A percentile compares a stretch with the other conserved stretches of the same genome.
Evolutionary conservation across 164 flowering plant genomes (phyloP).

Genomic region (Pachysandra terminalis): DNA sequence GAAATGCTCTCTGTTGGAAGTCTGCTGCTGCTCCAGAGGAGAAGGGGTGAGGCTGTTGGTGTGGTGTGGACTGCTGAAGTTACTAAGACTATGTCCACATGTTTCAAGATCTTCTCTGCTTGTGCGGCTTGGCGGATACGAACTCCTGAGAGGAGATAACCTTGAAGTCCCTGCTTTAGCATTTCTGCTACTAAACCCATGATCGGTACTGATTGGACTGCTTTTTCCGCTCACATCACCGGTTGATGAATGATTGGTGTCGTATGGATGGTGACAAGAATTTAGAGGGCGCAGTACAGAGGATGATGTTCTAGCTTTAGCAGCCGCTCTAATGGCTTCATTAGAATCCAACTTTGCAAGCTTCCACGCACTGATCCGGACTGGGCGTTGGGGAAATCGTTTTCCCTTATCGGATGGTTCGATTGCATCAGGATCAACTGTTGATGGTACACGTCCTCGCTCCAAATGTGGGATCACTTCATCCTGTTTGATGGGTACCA

Average conservation of each 20-base stretch:
- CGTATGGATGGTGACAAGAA: constrained; percentile 50
- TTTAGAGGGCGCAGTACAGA: constrained; percentile 80
- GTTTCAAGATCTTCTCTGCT: constrained; percentile 74
- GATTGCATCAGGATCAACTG: constrained; percentile 82
- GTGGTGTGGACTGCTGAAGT: constrained; percentile 64
- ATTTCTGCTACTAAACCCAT: constrained; percentile 30
- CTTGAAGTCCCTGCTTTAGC: constrained; percentile 34
- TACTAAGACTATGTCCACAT: constrained; percentile 50
- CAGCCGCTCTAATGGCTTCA: constrained; percentile 85
- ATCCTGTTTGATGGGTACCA: constrained; percentile 44
- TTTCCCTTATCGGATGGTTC: constrained; percentile 54
- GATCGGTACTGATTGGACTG: constrained; percentile 58
- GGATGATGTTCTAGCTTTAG: constrained; percentile 92
- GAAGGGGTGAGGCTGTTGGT: constrained; percentile 37
- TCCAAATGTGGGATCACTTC: constrained; percentile 87
- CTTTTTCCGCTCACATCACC: constrained; percentile 61
- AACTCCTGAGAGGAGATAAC: constrained; percentile 51
- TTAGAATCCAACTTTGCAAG: constrained; percentile 80
- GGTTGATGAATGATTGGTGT: constrained; percentile 55
- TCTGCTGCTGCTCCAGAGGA: constrained; percentile 29
- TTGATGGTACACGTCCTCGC: constrained; percentile 85
- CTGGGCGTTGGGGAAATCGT: constrained; percentile 53
- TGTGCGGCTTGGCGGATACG: constrained; percentile 79
- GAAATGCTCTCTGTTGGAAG: constrained; percentile 57
- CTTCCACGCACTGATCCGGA: constrained; percentile 92